Percentiles rank a stretch among this genome's conserved stretches.
Conservation (phyloP, 441 rosid species). For the Viola pubescens region DNA sequence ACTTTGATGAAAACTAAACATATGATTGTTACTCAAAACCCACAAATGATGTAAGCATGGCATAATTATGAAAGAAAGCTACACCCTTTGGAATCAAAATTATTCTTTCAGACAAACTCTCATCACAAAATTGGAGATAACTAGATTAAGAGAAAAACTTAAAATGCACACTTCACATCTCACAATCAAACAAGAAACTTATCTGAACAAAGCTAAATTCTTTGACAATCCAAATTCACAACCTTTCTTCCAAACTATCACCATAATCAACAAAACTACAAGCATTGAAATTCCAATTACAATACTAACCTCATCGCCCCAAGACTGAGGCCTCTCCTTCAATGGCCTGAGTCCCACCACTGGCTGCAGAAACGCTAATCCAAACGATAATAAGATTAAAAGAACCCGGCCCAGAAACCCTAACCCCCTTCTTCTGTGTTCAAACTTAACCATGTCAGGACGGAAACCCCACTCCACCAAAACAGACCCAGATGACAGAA, state of each 20-base stretch:
- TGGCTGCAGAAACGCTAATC: constrained; percentile 36
- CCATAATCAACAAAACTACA: constrained; percentile 4
- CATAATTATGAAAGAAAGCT: too few relatives aligned
- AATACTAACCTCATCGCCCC: constrained; percentile 84
- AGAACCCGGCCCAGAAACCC: constrained; percentile 37
- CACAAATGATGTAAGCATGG: too few relatives aligned
- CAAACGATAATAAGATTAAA: constrained; percentile 50
- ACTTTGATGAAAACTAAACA: too few relatives aligned
- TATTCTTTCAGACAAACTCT: background rate
- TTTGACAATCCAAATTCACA: constrained; percentile 11
- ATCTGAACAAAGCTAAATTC: constrained; percentile 11
- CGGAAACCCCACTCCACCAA: constrained; percentile 12
- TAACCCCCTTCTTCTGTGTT: constrained; percentile 26
- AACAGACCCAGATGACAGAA: constrained; percentile 19
- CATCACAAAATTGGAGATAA: background rate
- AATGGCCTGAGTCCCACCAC: constrained; percentile 67
- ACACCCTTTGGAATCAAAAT: background rate
- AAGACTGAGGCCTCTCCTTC: constrained; percentile 66
- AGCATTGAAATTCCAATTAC: constrained; percentile 1
- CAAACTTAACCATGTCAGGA: constrained; percentile 35
- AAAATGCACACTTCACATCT: background rate
- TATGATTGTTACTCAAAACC: too few relatives aligned
- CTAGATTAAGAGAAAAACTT: background rate
- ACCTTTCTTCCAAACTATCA: background rate
- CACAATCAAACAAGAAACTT: background rate